Percentiles rank a stretch among this genome's conserved stretches.
Conservation (phyloP, 768 basidiomycete genomes). For the Tubosaeta sp. region DNA sequence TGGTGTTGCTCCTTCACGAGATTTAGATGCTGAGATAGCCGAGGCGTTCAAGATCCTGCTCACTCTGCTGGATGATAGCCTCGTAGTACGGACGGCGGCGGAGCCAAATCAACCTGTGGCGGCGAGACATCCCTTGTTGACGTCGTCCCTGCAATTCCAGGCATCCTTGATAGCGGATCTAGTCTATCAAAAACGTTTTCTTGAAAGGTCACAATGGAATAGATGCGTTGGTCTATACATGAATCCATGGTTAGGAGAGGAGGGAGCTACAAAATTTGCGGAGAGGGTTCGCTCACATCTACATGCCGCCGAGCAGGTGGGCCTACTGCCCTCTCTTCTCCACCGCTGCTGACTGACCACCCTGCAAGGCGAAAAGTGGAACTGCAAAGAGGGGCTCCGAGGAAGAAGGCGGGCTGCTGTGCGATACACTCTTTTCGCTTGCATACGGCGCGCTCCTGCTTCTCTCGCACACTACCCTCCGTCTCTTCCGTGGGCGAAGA, state of each 20-base stretch:
- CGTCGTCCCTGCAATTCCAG: slow-evolving; percentile 62
- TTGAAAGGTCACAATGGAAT: slow-evolving; percentile 55
- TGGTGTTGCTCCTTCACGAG: slow-evolving; percentile 67
- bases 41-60: slow-evolving; percentile 54
- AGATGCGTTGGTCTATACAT: slow-evolving; percentile 72
- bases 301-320: slow-evolving; percentile 67
- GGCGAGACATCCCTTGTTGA: slow-evolving; percentile 55
- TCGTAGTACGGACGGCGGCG: slow-evolving; percentile 37
- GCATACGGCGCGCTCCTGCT: slow-evolving; percentile 94
- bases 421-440: slow-evolving; percentile 91
- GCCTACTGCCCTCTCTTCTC: slow-evolving; percentile 12
- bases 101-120: slow-evolving; percentile 48
- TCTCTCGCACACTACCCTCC: slow-evolving; percentile 89
- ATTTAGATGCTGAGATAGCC: slow-evolving; percentile 60
- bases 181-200: slow-evolving; percentile 53
- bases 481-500: slow-evolving; percentile 83
- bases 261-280: slow-evolving; percentile 47
- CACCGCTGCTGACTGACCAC: slow-evolving; percentile 7
- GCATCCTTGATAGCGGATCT: slow-evolving; percentile 77
- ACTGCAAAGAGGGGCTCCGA: slow-evolving; percentile 37
- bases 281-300: slow-evolving; percentile 71
- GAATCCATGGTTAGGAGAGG: slow-evolving; percentile 61
- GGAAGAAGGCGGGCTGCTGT: slow-evolving; percentile 81
- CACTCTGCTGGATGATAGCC: slow-evolving; percentile 52
- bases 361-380: slow-evolving; percentile 56